These are phyloP conservation scores for Cladophialophora immunda DNA, from an alignment of 2,329 filamentous ascomycete genomes.

Conservation along the genomic window DNA sequence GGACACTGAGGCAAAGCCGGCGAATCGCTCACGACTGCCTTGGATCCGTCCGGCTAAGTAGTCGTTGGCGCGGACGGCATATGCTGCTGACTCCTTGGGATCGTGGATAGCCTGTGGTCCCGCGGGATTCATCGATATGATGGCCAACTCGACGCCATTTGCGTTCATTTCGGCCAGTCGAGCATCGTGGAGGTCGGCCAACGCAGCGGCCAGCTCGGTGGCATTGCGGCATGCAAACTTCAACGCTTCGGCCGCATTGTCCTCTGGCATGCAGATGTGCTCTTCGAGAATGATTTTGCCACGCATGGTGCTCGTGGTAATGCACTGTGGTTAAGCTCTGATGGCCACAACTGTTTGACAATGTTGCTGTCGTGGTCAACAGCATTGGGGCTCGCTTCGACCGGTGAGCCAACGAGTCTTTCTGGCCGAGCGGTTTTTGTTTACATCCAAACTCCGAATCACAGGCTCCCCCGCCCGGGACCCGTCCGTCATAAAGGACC, in stretches of 20 bases:
- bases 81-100: slow-evolving; percentile 34
- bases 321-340: no score
- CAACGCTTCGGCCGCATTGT: slow-evolving; percentile 2
- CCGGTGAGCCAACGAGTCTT: no score
- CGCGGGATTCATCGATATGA: slow-evolving; percentile 40
- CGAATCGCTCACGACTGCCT: slow-evolving; percentile 51
- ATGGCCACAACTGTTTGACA: no score
- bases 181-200: slow-evolving; percentile 24
- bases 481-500: no score
- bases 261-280: slow-evolving; percentile 28
- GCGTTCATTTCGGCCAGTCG: slow-evolving; percentile 36
- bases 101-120: slow-evolving; percentile 41
- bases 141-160: slow-evolving; percentile 41
- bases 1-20: slow-evolving; percentile 52
- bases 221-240: slow-evolving; percentile 18
- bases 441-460: no score
- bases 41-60: slow-evolving; percentile 39
- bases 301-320: slow-evolving; percentile 1
- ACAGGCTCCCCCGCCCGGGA: no score
- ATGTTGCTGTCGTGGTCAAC: no score
- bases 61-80: slow-evolving; percentile 40
- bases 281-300: slow-evolving; percentile 34
- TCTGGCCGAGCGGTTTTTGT: no score
- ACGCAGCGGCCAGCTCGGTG: not conserved
- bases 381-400: no score